Evolutionary conservation across 495 filamentous ascomycete genomes (phyloP), one percentile per base, ranked within the genome.

Genomic region (Stereocaulon alpinum): DNA sequence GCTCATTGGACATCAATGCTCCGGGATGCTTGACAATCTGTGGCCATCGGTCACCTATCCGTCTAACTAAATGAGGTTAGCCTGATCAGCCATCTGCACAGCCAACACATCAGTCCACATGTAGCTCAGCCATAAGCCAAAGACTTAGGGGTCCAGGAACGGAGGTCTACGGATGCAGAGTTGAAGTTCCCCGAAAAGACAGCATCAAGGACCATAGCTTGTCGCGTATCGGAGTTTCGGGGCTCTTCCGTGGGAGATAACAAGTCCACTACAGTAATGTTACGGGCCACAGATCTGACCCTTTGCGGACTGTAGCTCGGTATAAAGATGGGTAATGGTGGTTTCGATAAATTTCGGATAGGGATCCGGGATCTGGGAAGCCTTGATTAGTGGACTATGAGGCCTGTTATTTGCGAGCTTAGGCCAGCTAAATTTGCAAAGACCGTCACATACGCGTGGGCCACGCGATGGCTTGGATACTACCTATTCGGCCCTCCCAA

Each of bases 21-120:
- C 34, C 34, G 7, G 7, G 34, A 37, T 10, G 12, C 34, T 37
- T 37, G 12, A 50, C 3, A 14, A 17, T 49, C 6, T 17, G 45
- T 29, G 45, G 11, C 45, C 17, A 27, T 17, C 17, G 24, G 20
- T 7, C 29, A 12, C 45, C 45, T 49, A 15, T 2, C 14, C 47
- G 24, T 49, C 24, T 49, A 49, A 49, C 47, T 30, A 7, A n/a
- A 50, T 6, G 24, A 7, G 30, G 47, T 17, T 50, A 50, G 24
- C 47, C 1, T n/a, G 10, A 6, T 7, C 47, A n/a, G 27, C 47
- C 15, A 32, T 9, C 47, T 50, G 47, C 24, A 50, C 27, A 50
- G 47, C 47, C 47, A 50, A 50, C 47, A 24, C 47, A 50, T 50
- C 24, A 50, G 47, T n/a, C 47, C 47, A 30, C 47, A 32, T 50